phyloP scores from a whole-genome alignment of 805 yeast genomes.

The Candida caryicola region DNA sequence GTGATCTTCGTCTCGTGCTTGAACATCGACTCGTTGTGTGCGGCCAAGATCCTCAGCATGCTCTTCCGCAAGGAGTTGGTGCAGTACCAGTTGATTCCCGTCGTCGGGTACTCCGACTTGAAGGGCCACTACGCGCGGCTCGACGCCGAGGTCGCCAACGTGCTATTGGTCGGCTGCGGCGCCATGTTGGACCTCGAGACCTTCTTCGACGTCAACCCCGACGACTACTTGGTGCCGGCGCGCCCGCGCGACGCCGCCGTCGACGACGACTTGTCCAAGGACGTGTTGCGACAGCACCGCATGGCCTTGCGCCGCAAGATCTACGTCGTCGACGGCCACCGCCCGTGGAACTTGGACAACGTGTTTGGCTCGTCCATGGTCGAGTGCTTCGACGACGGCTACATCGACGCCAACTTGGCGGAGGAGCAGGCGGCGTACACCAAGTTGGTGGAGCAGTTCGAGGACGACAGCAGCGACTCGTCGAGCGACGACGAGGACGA shows the following conservation, averaged over 20 bases:
- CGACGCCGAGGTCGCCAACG: constrained; percentile 73
- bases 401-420: constrained; percentile 54
- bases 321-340: constrained; percentile 83
- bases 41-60: constrained; percentile 70
- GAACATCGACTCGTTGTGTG: constrained; percentile 88
- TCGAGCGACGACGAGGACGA: constrained; percentile 31
- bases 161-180: constrained; percentile 87
- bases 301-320: constrained; percentile 50
- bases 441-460: constrained; percentile 41
- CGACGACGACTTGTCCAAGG: constrained; percentile 19
- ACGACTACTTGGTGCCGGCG: constrained; percentile 44
- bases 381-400: constrained; percentile 85
- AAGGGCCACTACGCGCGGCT: constrained; percentile 57
- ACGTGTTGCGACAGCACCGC: constrained; percentile 12
- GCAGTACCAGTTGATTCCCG: constrained; percentile 86
- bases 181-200: constrained; percentile 83
- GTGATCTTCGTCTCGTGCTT: constrained; percentile 87
- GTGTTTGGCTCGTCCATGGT: constrained; percentile 78
- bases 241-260: constrained; percentile 13
- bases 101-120: constrained; percentile 85
- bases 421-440: constrained; percentile 63
- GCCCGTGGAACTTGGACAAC: constrained; percentile 97
- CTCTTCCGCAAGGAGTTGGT: constrained; percentile 77
- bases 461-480: constrained; percentile 25
- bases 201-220: constrained; percentile 62